Evolutionary conservation across 2,329 filamentous ascomycete genomes (phyloP).

Genomic region (Byssochlamys sp.): DNA sequence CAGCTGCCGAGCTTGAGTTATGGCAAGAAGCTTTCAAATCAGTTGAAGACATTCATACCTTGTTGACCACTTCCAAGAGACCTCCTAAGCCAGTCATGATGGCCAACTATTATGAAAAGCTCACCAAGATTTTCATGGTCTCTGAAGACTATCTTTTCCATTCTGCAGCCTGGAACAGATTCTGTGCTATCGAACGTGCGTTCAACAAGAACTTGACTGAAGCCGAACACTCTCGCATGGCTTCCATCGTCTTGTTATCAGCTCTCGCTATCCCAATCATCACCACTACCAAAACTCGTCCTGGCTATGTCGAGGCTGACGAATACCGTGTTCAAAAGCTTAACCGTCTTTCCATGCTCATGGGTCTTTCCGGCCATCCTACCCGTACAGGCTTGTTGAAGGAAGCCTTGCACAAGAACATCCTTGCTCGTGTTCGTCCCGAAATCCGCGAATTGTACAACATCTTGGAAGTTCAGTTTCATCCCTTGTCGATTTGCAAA

Average conservation of each 20-base stretch:
- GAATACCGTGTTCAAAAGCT: conserved; percentile 98
- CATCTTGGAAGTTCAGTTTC: conserved; percentile 97
- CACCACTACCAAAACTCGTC: conserved; percentile 90
- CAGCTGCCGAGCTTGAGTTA: conserved; percentile 91
- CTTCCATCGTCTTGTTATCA: conserved; percentile 89
- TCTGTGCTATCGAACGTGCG: conserved; percentile 82
- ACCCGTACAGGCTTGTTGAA: conserved; percentile 87
- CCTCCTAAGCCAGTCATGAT: conserved; percentile 99
- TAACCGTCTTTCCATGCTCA: conserved; percentile 84
- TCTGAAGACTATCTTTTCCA: conserved; percentile 99
- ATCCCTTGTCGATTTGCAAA: conserved; percentile 95
- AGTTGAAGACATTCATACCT: conserved; percentile 95
- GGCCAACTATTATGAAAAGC: conserved; percentile 99
- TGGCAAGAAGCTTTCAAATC: conserved; percentile 99
- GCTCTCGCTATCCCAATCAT: conserved; percentile 98
- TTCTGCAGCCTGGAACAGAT: conserved; percentile 90
- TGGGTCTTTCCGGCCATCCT: conserved; percentile 83
- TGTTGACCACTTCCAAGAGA: conserved; percentile 93
- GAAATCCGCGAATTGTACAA: conserved; percentile 97
- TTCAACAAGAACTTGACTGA: conserved; percentile 87
- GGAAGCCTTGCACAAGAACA: conserved; percentile 86
- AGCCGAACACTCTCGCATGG: conserved; percentile 82
- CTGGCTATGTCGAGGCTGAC: conserved; percentile 91
- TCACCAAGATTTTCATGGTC: conserved; percentile 95
- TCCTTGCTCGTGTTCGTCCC: conserved; percentile 81